A percentile compares a stretch with the other conserved stretches of the same genome.
These are phyloP conservation scores for Talaromyces amestolkiae DNA, from an alignment of 2,329 filamentous ascomycete species.

Conservation along the genomic window DNA sequence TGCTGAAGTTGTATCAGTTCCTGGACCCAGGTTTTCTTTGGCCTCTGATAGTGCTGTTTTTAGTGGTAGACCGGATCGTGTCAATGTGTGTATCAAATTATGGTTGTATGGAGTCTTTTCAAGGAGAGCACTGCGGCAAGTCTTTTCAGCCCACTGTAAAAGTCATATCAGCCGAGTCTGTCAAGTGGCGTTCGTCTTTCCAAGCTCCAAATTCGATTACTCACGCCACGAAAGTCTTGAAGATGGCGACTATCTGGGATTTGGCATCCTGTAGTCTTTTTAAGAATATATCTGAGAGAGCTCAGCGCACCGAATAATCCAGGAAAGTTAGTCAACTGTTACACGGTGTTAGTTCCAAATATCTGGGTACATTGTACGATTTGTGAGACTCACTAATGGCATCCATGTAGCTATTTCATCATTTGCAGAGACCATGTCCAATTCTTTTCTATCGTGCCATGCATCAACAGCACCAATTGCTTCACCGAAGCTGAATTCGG, in stretches of 20 bases:
- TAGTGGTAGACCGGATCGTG: background rate
- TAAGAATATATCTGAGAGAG: background rate
- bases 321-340: background rate
- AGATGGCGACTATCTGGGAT: background rate
- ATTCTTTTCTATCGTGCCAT: background rate
- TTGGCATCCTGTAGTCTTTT: background rate
- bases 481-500: background rate
- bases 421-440: background rate
- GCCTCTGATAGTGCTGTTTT: conserved; percentile 5
- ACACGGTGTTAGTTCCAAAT: too few relatives aligned
- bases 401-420: conserved; percentile 2
- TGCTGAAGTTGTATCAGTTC: conserved; percentile 9
- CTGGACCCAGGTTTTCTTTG: conserved; percentile 7
- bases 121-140: background rate
- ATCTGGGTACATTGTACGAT: too few relatives aligned
- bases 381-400: conserved; percentile 1
- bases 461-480: background rate
- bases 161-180: background rate
- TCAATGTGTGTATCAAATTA: background rate
- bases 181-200: too few relatives aligned
- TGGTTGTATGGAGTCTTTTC: background rate
- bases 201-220: background rate
- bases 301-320: background rate
- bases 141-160: conserved; percentile 2
- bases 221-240: background rate